Base-by-base conservation (phyloP, 2,329 filamentous ascomycete genomes). In the Sclerotinia nivalis region DNA sequence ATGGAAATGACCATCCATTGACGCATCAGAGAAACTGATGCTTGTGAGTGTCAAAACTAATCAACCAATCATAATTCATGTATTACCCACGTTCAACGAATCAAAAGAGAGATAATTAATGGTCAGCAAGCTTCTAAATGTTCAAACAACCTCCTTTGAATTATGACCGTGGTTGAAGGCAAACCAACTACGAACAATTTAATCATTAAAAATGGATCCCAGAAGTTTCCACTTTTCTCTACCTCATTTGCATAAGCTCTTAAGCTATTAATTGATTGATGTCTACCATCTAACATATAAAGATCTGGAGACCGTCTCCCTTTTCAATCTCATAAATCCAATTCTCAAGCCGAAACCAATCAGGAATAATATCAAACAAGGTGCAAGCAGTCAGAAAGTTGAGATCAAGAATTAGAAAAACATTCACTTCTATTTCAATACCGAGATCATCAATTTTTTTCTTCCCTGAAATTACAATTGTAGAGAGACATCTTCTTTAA, bases 31-130 rank as follows among this genome's bases (percentile, higher is more conserved):
- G 55, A n/a, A 56, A 55, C 28, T 22, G 13, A 1, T 34, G 31
- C 13, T n/a, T 13, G 34, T 34, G 58, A 45, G 45, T 4, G 7
- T 47, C 40, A 12, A 61, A 9, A 49, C 7, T 6, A 20, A 13
- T 2, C 31, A 15, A 28, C 61, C 61, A 64, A 64, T 64, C 47
- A 40, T 15, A 1, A 2, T 20, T 52, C 9, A 40, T 25, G 18
- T 22, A 52, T 64, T 52, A 28, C 47, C 31, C 45, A 64, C 60
- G 60, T 64, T 64, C 20, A 22, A 52, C 61, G 22, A 64, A 64
- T 64, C 31, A 40, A 7, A 52, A 13, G 34, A n/a, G 10, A 52
- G 47, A n/a, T 52, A 64, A 52, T 64, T 64, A 18, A 64, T 52
- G 61, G 61, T 64, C 61, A 64, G 61, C 60, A 50, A 52, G 5